Evolutionary conservation across 1,284 basidiomycete genomes (phyloP), one percentile per base, ranked within the genome.

Genomic region (Ustilago sp.): DNA sequence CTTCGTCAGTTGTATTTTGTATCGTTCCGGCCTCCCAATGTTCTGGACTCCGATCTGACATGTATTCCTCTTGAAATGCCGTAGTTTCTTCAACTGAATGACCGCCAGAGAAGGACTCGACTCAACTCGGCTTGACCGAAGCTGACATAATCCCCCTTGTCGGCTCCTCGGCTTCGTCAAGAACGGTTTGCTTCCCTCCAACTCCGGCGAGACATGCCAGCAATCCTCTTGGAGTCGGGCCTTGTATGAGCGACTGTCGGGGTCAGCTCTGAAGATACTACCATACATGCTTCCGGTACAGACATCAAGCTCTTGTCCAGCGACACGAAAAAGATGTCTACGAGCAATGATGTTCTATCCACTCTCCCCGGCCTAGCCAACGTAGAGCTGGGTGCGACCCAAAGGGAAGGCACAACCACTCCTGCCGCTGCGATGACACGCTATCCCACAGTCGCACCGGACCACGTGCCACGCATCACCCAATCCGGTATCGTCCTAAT

Each of bases 381-480:
- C 12, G 36, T 73, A 35, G 61, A 73, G 31, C 50, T 47, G 2
- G 58, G 39, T 4, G 11, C 38, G 12, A 43, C 63, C 11, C 48
- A 52, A 2, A 58, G 50, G 5, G 31, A 59, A 7, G 60, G 47
- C 1, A 3, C 17, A 12, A 39, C 62, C n/a, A 53, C 51, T 11
- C 58, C 7, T n/a, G 23, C 23, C 13, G 19, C 9, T 8, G 39
- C 47, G 3, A 19, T 43, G 38, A 9, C 39, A 8, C 13, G 23
- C 5, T 59, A 54, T 7, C 58, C 60, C 0, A 52, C 32, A n/a
- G 73, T 75, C 1, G 8, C 57, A 35, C 45, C 68, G 0, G 54
- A 75, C 43, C 73, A 75, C 32, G 38, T 69, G 3, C 71, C 77
- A 8, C 61, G 69, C n/a, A 47, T 75, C 8, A 58, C 73, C 6